phyloP scores from a whole-genome alignment of 2,329 filamentous ascomycete species.

The Dothidotthia symphoricarpi region DNA sequence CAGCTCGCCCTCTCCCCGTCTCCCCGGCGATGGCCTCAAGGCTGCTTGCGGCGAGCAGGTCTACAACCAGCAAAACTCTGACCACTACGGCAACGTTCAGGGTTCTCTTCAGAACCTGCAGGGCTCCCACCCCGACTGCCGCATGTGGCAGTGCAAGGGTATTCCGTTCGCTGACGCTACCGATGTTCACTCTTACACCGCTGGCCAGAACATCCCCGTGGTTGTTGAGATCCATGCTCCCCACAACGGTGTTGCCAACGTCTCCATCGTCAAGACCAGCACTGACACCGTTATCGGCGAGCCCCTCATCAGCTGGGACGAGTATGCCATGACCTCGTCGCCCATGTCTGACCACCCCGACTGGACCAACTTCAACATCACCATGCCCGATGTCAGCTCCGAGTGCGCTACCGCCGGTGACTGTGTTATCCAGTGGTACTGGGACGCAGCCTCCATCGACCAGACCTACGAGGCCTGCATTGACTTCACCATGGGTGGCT shows the following conservation, averaged over 20 bases:
- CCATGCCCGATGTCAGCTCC: conserved; percentile 53
- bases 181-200: conserved; percentile 51
- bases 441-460: conserved; percentile 55
- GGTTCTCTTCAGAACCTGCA: conserved; percentile 51
- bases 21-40: conserved; percentile 53
- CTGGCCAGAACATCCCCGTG: conserved; percentile 50
- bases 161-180: conserved; percentile 56
- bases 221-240: conserved; percentile 52
- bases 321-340: conserved; percentile 53
- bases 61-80: conserved; percentile 53
- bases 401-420: conserved; percentile 51
- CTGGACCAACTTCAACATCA: conserved; percentile 54
- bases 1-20: conserved; percentile 49
- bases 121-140: conserved; percentile 51
- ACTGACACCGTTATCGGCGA: conserved; percentile 54
- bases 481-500: conserved; percentile 53
- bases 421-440: conserved; percentile 63
- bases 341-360: conserved; percentile 43
- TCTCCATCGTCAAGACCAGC: conserved; percentile 57
- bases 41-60: conserved; percentile 56
- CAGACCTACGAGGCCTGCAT: conserved; percentile 65
- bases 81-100: conserved; percentile 60
- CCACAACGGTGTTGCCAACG: conserved; percentile 58
- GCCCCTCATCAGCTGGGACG: conserved; percentile 55
- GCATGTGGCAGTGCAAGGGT: conserved; percentile 59